Conservation (phyloP, 2,329 filamentous ascomycete genomes). For the Stachybotrys chartarum region DNA sequence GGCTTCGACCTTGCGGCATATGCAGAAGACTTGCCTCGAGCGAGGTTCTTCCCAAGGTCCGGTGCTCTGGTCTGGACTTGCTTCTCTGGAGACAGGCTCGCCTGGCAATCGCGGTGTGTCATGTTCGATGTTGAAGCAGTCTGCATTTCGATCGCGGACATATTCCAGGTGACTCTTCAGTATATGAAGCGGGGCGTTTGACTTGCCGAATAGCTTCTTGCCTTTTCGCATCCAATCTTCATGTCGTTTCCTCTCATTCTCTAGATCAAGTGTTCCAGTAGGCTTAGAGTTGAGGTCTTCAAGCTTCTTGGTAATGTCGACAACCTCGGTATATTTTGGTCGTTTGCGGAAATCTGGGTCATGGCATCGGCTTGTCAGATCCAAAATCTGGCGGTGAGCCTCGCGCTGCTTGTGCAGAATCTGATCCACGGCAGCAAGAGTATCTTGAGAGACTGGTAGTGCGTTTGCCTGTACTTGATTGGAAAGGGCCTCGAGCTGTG, state of each 20-base stretch:
- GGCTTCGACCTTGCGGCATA: conserved; percentile 85
- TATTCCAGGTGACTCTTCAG: conserved; percentile 91
- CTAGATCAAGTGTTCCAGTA: conserved; percentile 80
- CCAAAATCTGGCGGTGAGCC: conserved; percentile 80
- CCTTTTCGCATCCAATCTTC: conserved; percentile 99
- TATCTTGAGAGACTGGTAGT: conserved; percentile 77
- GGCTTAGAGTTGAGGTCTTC: conserved; percentile 91
- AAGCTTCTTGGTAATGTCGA: conserved; percentile 79
- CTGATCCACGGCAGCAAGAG: conserved; percentile 74
- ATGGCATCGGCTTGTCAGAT: conserved; percentile 71
- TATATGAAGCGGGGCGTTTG: conserved; percentile 93
- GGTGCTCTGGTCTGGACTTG: conserved; percentile 46
- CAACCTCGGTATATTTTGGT: conserved; percentile 84
- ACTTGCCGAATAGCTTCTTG: conserved; percentile 96
- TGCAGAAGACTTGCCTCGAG: conserved; percentile 83
- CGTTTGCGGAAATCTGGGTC: conserved; percentile 69
- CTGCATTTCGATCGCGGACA: conserved; percentile 79
- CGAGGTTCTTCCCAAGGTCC: conserved; percentile 55
- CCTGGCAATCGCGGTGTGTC: conserved; percentile 87
- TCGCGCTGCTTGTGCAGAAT: conserved; percentile 95
- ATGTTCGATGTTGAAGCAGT: conserved; percentile 79
- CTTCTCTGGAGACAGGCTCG: conserved; percentile 84
- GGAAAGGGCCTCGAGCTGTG: conserved; percentile 86
- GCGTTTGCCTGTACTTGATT: conserved; percentile 64
- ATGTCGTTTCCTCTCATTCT: conserved; percentile 88